Evolutionary conservation across 495 filamentous ascomycete genomes (phyloP).

Genomic region (Chaetomium cochliodes): DNA sequence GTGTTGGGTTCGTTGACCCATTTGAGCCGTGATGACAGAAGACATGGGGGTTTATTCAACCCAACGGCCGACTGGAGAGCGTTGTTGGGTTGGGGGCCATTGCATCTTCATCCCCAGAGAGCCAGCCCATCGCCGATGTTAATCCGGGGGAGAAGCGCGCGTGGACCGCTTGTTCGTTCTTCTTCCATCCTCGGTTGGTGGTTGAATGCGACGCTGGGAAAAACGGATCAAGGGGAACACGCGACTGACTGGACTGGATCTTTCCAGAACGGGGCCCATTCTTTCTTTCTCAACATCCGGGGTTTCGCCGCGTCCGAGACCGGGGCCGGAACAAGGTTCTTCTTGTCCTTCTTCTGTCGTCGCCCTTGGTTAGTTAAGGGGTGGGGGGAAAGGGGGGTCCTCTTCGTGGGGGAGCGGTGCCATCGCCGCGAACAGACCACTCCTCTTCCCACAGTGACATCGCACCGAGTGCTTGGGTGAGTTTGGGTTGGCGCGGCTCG

Average conservation of each 20-base stretch:
- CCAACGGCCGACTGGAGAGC: no score
- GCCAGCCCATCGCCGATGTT: no score
- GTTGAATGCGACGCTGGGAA: neutral
- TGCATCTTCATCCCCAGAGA: no score
- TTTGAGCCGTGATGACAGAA: no score
- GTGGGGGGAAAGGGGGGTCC: neutral
- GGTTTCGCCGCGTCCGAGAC: neutral
- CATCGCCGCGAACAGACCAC: slow-evolving; percentile 4
- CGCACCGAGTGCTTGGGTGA: neutral
- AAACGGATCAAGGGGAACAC: neutral
- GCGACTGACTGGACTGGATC: no score
- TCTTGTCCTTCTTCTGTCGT: neutral
- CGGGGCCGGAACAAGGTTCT: neutral
- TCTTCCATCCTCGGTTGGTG: neutral
- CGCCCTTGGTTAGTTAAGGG: neutral
- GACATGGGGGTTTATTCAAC: no score
- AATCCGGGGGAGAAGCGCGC: no score
- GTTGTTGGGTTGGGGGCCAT: no score
- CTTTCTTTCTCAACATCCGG: neutral
- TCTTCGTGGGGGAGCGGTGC: neutral
- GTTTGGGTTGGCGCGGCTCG: neutral
- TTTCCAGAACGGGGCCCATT: neutral
- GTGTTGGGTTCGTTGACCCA: no score
- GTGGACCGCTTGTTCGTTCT: no score
- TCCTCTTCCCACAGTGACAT: neutral